These are phyloP conservation scores for Malania oleifera DNA, from an alignment of 164 flowering plant species.

Conservation along the genomic window DNA sequence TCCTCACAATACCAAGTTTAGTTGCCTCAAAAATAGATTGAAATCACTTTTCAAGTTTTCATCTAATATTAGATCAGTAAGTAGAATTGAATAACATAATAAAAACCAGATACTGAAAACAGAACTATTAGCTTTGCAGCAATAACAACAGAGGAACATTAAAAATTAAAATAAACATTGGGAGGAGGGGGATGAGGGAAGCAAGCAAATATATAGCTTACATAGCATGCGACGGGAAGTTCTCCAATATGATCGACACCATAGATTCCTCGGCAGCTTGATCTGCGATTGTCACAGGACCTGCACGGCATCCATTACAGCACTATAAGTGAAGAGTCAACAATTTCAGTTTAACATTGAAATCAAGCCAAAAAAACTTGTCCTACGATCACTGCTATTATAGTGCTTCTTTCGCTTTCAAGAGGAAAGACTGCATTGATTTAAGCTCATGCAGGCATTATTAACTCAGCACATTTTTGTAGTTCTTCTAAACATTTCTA, in stretches of 20 bases:
- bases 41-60: too few relatives aligned
- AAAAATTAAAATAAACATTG: too few relatives aligned
- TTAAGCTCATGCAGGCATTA: background rate
- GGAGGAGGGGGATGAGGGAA: background rate
- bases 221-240: slow-evolving; percentile 93
- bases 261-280: slow-evolving; percentile 86
- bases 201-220: slow-evolving; percentile 23
- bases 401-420: background rate
- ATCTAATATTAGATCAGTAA: too few relatives aligned
- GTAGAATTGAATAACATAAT: too few relatives aligned
- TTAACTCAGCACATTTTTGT: background rate
- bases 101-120: too few relatives aligned
- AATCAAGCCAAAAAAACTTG: background rate
- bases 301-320: slow-evolving; percentile 26
- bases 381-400: background rate
- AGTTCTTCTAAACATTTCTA: background rate
- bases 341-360: background rate
- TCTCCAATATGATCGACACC: slow-evolving; percentile 64
- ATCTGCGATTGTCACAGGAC: slow-evolving; percentile 98
- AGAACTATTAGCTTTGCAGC: too few relatives aligned
- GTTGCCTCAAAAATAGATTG: too few relatives aligned
- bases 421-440: background rate
- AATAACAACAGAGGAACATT: too few relatives aligned
- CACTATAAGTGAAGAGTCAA: slow-evolving; percentile 1
- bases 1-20: too few relatives aligned